Base-by-base conservation (phyloP, 2,329 filamentous ascomycete genomes). In the Alternaria sp. region DNA sequence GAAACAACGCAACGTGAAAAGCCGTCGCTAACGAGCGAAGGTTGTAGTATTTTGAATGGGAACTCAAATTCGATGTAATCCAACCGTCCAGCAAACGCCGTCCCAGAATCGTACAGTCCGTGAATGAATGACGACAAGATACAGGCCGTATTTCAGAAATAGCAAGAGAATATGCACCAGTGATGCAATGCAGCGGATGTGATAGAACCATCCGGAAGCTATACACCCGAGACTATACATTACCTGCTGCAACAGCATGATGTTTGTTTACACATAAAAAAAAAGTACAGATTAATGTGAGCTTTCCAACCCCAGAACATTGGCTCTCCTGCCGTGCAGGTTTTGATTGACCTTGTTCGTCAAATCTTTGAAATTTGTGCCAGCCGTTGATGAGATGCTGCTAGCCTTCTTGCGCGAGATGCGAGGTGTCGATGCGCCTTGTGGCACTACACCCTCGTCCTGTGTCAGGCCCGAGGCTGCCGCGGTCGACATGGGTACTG, bases 261-360 rank as follows among this genome's bases (percentile, higher is more conserved):
- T 65, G 65, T 65, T 57, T 58, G 25, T 60, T 62, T 71, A 62
- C 49, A 65, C 53, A 61, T 59, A 57, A 55, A 55, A 52, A 36
- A 23, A 23, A 28, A 55, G 13, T 32, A 36, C 49, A 56, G 15
- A 57, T 74, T 65, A 81, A 65, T 79, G 77, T 52, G 74, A 77
- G 66, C 80, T 83, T 65, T 84, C 82, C 45, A 83, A 76, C 7
- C 82, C 81, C 43, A 84, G 72, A 55, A 84, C 81, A 56, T 81
- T 82, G 12, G 80, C 82, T 28, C 80, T 79, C 62, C 80, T 79
- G 32, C 82, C 82, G 45, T 84, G 82, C 21, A 84, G 69, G 56
- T 81, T 82, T 62, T 81, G 81, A 56, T 82, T 82, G 47, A 84
- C 80, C 65, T 81, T 80, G 63, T 82, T 82, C 32, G 81, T 77